These are phyloP conservation scores for Plantago coronopus DNA, from an alignment of 305 asterid species.

Conservation along the genomic window DNA sequence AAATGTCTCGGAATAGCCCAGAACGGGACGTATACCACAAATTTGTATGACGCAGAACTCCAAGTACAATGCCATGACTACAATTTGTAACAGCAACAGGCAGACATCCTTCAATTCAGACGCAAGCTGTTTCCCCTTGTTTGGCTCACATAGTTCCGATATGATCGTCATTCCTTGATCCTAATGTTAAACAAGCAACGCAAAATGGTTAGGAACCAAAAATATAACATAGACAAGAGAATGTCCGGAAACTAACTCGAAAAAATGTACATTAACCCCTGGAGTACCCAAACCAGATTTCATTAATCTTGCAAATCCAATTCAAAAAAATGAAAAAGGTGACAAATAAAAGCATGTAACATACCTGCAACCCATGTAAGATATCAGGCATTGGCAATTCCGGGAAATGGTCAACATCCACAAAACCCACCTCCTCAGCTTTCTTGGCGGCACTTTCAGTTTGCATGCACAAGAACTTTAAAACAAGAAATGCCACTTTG, in stretches of 20 bases:
- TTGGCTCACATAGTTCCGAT: constrained; percentile 75
- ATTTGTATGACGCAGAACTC: constrained; percentile 85
- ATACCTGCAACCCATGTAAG: constrained; percentile 87
- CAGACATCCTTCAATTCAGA: constrained; percentile 55
- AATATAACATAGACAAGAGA: neutral
- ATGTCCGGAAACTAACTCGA: neutral
- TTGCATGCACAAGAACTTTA: constrained; percentile 77
- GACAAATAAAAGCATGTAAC: neutral
- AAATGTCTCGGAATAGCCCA: constrained; percentile 75
- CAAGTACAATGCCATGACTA: constrained; percentile 74
- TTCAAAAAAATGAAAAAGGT: neutral
- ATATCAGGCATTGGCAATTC: constrained; percentile 99
- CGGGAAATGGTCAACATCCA: constrained; percentile 80
- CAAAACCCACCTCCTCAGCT: constrained; percentile 87
- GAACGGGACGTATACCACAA: constrained; percentile 86
- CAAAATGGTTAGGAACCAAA: constrained; percentile 1
- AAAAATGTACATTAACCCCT: neutral
- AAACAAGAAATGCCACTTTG: constrained; percentile 64
- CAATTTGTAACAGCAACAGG: constrained; percentile 58
- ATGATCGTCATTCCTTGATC: constrained; percentile 76
- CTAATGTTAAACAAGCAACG: constrained; percentile 31
- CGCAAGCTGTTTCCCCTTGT: constrained; percentile 51
- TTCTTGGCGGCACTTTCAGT: constrained; percentile 71
- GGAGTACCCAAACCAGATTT: neutral
- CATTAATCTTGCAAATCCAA: neutral